A percentile compares a stretch with the other conserved stretches of the same genome.
phyloP scores from a whole-genome alignment of 345 rosid species.

The Psidium friedrichsthalianum region DNA sequence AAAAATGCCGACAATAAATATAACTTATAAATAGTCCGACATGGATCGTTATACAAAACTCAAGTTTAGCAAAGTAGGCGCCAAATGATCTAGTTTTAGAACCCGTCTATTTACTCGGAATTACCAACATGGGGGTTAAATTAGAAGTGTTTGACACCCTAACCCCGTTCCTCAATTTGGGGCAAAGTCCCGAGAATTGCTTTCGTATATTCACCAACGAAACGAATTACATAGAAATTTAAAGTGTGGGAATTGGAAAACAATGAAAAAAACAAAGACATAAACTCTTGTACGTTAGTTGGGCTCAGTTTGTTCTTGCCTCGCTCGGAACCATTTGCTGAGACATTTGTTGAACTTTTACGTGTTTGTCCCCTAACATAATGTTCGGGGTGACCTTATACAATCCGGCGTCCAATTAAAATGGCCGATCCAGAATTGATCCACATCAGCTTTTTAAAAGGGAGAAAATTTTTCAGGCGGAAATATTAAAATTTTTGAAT shows the following conservation, averaged over 20 bases:
- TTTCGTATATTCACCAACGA: background rate
- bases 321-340: background rate
- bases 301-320: background rate
- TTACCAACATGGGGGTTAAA: background rate
- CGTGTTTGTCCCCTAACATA: no score
- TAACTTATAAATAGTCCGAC: background rate
- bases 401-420: no score
- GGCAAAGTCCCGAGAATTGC: background rate
- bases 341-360: background rate
- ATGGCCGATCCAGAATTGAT: no score
- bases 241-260: background rate
- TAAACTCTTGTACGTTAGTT: background rate
- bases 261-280: background rate
- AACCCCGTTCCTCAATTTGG: background rate
- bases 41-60: background rate
- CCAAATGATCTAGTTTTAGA: background rate
- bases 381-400: no score
- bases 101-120: background rate
- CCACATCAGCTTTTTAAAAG: no score
- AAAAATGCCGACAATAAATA: accelerated
- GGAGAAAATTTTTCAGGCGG: no score
- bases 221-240: background rate
- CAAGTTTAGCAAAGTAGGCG: background rate
- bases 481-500: no score
- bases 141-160: background rate